These are phyloP conservation scores for Linnemannia hyalina DNA, from an alignment of 192 early-diverging fungal species.

Conservation along the genomic window DNA sequence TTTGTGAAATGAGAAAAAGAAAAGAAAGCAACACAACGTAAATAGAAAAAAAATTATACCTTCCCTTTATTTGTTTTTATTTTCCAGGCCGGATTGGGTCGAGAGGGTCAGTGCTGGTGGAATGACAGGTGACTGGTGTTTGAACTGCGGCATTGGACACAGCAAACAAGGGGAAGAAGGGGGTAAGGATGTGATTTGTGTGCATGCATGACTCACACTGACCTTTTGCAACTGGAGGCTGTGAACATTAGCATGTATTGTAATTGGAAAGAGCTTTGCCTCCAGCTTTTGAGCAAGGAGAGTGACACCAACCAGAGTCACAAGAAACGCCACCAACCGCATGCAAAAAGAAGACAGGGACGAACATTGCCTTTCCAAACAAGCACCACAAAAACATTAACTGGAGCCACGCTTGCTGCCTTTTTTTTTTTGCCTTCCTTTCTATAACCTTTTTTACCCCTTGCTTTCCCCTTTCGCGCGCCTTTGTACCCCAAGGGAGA, in stretches of 20 bases:
- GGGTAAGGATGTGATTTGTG: not conserved
- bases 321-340: conserved; percentile 2
- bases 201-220: conserved; percentile 1
- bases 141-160: not conserved
- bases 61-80: no score
- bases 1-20: not conserved
- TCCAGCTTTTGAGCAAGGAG: not conserved
- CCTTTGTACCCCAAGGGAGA: no score
- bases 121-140: not conserved
- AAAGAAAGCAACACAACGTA: not conserved
- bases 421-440: no score
- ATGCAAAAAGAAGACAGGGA: not conserved
- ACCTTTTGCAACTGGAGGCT: not conserved
- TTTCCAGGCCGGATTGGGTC: not conserved
- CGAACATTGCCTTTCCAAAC: not conserved
- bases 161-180: not conserved
- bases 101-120: not conserved
- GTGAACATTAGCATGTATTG: not conserved
- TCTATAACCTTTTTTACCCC: no score
- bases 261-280: not conserved
- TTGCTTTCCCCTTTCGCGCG: no score
- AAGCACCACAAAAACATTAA: no score
- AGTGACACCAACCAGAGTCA: not conserved
- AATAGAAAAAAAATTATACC: no score
- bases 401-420: no score